These are phyloP conservation scores for Scedosporium aurantiacum DNA, from an alignment of 2,329 filamentous ascomycete species.

Conservation along the genomic window DNA sequence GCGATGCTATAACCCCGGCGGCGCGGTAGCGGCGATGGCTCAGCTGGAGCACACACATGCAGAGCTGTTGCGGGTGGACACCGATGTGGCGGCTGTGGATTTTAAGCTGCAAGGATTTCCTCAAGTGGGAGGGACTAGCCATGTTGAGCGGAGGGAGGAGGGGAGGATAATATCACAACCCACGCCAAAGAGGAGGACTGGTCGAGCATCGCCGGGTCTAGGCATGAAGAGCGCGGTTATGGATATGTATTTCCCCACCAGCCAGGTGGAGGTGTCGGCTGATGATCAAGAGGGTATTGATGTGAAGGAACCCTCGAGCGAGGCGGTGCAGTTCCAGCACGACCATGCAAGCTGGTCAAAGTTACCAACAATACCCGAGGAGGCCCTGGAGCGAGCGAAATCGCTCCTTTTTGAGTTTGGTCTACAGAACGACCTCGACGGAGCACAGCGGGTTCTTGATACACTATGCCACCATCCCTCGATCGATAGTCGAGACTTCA, in stretches of 20 bases:
- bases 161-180: neutral
- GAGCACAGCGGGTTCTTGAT: neutral
- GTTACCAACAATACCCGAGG: neutral
- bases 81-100: neutral
- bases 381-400: neutral
- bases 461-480: neutral
- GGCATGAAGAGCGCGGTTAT: too few species aligned
- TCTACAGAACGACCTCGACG: neutral
- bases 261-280: too few species aligned
- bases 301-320: too few species aligned
- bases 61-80: neutral
- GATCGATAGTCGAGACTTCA: neutral
- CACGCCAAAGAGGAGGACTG: neutral
- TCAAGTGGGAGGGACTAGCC: neutral
- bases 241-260: too few species aligned
- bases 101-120: neutral
- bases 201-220: too few species aligned
- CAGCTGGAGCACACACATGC: conserved; percentile 2
- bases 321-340: neutral
- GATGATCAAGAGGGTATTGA: too few species aligned
- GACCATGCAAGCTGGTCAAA: neutral
- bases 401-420: neutral
- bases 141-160: neutral
- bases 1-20: conserved; percentile 10
- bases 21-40: conserved; percentile 8